Evolutionary conservation across 176 grass and related monocot species (phyloP), one percentile per base, ranked within the genome.

Genomic region (Avena insularis): DNA sequence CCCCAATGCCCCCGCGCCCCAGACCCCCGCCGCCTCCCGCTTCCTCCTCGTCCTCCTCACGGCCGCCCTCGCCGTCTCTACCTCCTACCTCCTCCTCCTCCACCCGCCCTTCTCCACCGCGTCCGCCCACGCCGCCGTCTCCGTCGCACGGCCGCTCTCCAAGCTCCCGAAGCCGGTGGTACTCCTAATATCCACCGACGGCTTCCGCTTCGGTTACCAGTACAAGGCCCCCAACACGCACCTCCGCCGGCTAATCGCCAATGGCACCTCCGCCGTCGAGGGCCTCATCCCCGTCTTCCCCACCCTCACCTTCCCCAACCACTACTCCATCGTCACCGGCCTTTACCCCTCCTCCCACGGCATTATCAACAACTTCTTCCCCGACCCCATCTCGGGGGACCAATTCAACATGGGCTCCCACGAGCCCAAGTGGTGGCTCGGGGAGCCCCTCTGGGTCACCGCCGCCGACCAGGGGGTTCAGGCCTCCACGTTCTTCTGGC

Each of bases 251-350:
- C 85, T 99, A 82, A 91, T 94, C 79, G 80, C 50, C 58, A 91
- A 94, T 40, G 97, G 97, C 53, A 96, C 97, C 43, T 93, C 95
- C 76, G 92, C 94, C 27, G 89, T 61, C 46, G 83, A 82, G 17
- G 94, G 97, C 9, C 78, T 99, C 46, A 79, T 93, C 64, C 92
- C 97, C 2, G 90, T 99, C 67, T 99, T 94, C 89, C 94, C 97
- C n/a, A 94, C 97, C 19, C 89, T 93, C 51, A 96, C 94, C 40
- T 96, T 99, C 80, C 97, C 97, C 77, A 99, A 99, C 67, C 97
- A 99, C 85, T 99, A 99, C 50, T 99, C 97, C 87, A 99, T 99
- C 88, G 94, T 90, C 88, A 96, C 97, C 16, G 97, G 94, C 3
- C 86, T 99, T 20, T 96, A 99, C 83, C 94, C 94, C 0, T 51